A percentile compares a stretch with the other conserved stretches of the same genome.
phyloP scores from a whole-genome alignment of 352 stramenopile species.

The Phytophthora fragariaefolia region DNA sequence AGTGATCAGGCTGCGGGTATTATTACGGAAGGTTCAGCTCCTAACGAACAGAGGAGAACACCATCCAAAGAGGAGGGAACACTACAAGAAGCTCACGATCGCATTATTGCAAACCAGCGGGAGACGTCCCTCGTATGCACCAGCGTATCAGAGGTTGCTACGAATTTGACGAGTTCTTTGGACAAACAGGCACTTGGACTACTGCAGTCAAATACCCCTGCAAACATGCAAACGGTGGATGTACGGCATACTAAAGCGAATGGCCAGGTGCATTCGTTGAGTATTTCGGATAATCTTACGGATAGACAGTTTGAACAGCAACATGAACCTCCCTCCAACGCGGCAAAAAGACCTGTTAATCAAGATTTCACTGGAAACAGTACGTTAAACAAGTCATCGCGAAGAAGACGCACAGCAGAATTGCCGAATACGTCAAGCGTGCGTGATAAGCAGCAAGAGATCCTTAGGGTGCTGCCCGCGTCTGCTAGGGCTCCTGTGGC shows the following conservation, averaged over 20 bases:
- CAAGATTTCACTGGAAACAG: background rate
- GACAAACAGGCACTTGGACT: background rate
- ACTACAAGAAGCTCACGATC: background rate
- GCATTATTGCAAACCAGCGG: background rate
- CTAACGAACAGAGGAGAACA: slow-evolving; percentile 3
- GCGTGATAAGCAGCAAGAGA: slow-evolving; percentile 2
- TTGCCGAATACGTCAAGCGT: slow-evolving; percentile 1
- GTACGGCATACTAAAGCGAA: background rate
- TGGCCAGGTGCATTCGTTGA: background rate
- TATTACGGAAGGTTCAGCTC: background rate
- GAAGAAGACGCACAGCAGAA: slow-evolving; percentile 26
- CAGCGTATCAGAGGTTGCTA: slow-evolving; percentile 3
- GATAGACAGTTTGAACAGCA: background rate
- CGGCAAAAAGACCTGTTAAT: slow-evolving; percentile 1
- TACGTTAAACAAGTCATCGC: slow-evolving; percentile 8
- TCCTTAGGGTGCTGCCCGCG: background rate
- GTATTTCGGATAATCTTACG: background rate
- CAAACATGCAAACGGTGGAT: background rate
- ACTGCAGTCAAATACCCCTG: background rate
- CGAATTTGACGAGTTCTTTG: background rate
- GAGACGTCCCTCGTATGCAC: background rate
- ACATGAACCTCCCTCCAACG: background rate
- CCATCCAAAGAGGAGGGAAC: slow-evolving; percentile 19
- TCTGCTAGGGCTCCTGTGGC: background rate
- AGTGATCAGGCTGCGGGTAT: background rate